Evolutionary conservation across 352 stramenopile species (phyloP).

Genomic region (Globisporangium mamillatum): DNA sequence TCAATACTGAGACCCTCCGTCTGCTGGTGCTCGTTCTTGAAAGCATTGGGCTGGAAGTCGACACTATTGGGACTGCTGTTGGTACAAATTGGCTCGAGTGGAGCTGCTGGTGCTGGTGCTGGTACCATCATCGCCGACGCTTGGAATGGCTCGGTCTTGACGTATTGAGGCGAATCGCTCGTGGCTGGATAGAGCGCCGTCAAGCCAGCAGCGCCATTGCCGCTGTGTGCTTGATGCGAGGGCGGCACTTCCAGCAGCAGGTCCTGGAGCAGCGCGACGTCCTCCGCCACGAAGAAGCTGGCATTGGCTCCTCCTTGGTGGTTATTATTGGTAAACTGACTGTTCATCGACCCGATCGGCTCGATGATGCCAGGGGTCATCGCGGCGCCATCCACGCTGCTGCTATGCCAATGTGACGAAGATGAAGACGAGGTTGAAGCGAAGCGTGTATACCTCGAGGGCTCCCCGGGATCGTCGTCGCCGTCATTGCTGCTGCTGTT

Average conservation of each 20-base stretch:
- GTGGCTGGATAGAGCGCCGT: background rate
- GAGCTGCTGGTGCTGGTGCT: too few relatives aligned
- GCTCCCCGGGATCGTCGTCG: conserved; percentile 11
- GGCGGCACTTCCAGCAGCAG: conserved; percentile 11
- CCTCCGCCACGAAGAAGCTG: background rate
- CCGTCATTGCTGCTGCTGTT: conserved; percentile 4
- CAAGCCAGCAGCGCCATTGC: background rate
- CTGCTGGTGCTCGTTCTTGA: conserved; percentile 6
- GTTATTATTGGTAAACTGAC: background rate
- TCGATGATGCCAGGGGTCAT: background rate
- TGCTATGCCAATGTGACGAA: background rate
- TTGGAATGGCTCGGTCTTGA: conserved; percentile 7
- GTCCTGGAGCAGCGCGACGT: conserved; percentile 15
- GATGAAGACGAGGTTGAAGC: background rate
- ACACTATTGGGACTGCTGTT: conserved; percentile 5
- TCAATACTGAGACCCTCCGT: too few relatives aligned
- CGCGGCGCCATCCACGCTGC: background rate
- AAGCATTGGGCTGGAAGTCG: conserved; percentile 1
- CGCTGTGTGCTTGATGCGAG: background rate
- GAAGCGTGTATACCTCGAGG: background rate
- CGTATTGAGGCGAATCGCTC: too few relatives aligned
- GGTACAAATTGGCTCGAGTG: background rate
- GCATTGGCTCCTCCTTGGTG: background rate
- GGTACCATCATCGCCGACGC: background rate
- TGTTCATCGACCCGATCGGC: background rate